Conservation (phyloP, 1,284 basidiomycete species). For the Ustilago bromivora region DNA sequence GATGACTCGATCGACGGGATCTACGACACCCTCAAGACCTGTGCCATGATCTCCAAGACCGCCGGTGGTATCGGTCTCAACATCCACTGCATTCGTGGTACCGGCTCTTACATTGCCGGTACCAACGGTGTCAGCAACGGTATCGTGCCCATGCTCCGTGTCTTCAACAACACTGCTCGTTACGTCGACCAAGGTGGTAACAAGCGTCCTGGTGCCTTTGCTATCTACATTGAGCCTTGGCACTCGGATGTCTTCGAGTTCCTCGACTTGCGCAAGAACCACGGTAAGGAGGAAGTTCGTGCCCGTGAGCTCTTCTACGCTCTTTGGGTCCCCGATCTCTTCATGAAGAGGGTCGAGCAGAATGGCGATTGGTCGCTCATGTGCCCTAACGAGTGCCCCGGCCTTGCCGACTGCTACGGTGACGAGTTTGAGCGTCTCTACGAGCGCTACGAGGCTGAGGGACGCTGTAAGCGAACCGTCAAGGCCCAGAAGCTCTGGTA, state of each 20-base stretch:
- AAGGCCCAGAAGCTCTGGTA: conserved; percentile 99
- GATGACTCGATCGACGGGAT: conserved; percentile 99
- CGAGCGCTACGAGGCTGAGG: conserved; percentile 89
- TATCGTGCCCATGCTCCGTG: conserved; percentile 98
- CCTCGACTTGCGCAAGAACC: conserved; percentile 97
- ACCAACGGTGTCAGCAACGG: conserved; percentile 99
- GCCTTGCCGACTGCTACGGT: conserved; percentile 88
- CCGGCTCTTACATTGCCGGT: conserved; percentile 87
- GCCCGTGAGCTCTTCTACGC: conserved; percentile 98
- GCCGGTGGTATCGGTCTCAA: conserved; percentile 97
- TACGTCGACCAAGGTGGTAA: conserved; percentile 99
- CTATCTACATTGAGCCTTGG: conserved; percentile 98
- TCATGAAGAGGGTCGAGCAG: conserved; percentile 73
- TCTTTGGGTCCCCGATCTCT: conserved; percentile 97
- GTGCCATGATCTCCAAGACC: conserved; percentile 99
- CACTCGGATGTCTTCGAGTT: conserved; percentile 98
- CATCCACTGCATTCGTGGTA: conserved; percentile 97
- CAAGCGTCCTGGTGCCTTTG: conserved; percentile 98
- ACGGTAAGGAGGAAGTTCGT: conserved; percentile 97
- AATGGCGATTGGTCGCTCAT: conserved; percentile 95
- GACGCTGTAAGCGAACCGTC: conserved; percentile 85
- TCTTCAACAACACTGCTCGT: conserved; percentile 96
- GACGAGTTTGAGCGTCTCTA: conserved; percentile 92
- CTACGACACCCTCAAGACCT: conserved; percentile 97
- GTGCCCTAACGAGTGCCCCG: conserved; percentile 96